Base-by-base conservation (phyloP, 2,329 filamentous ascomycete genomes). In the Cercospora sp. region DNA sequence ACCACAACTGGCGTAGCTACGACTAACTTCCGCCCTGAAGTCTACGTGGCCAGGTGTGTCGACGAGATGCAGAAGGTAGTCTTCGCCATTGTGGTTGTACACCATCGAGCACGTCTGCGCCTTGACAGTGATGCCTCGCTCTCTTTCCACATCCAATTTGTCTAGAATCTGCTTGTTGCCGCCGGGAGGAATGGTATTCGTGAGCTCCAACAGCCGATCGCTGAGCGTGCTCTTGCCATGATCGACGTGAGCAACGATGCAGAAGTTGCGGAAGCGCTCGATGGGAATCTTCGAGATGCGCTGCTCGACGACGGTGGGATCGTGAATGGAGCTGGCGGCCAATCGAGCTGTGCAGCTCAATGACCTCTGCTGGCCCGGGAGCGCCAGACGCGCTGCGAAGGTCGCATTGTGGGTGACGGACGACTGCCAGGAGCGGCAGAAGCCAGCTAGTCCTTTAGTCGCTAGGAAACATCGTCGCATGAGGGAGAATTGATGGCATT, bases 81-180 rank as follows among this genome's bases (percentile, higher is more conserved):
- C 95, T 33, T 91, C 83, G 16, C 91, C 94, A 18, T 90, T 84
- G 81, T 97, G 85, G 30, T 91, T 93, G 83, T 97, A 97, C 63
- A 99, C 87, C 95, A 99, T 99, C 65, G 91, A 95, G 81, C 95
- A 98, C 66, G 95, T 98, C 83, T 99, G 95, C 65, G 95, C 95
- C 84, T 99, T 99, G 79, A 99, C 95, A 0, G 95, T 99, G 79
- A 99, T 99, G 69, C 95, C 95, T 45, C 95, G 88, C 81, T 98
- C 93, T 62, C 95, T 87, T 82, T 99, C 95, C 65, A 99, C 95
- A 78, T 99, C 95, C 40, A 99, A 87, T 79, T 97, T 97, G 81
- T 99, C 95, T 71, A 99, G 84, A 70, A 98, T 92, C 84, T 99
- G 95, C 82, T 97, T 97, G 79, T 97, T 97, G 60, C 86, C 86